Evolutionary conservation across 345 rosid species (phyloP).

Genomic region (Linum tenue): DNA sequence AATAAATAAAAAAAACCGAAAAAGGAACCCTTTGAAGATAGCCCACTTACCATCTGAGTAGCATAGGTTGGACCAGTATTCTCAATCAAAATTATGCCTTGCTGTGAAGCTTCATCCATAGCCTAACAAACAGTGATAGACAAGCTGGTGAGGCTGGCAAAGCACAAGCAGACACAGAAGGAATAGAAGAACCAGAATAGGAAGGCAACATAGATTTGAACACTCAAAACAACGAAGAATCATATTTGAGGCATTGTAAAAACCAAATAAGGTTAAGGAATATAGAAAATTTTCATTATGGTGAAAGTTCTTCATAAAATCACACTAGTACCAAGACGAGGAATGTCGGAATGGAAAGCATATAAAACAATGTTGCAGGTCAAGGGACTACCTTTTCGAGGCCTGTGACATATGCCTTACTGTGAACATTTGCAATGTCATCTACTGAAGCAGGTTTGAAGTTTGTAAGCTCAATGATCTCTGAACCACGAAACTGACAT

Average conservation of each 20-base stretch:
- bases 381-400: slow-evolving; percentile 63
- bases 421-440: slow-evolving; percentile 68
- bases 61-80: slow-evolving; percentile 95
- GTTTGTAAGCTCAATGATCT: slow-evolving; percentile 52
- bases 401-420: slow-evolving; percentile 65
- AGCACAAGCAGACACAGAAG: not conserved
- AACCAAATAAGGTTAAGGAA: not conserved
- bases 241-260: too few species aligned
- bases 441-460: slow-evolving; percentile 69
- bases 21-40: not conserved
- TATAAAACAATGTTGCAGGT: not conserved
- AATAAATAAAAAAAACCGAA: not conserved
- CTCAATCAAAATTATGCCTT: slow-evolving; percentile 68
- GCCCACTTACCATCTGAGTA: slow-evolving; percentile 56
- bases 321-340: not conserved
- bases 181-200: not conserved
- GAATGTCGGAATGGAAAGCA: not conserved
- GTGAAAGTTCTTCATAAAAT: not conserved
- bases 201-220: not conserved
- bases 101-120: slow-evolving; percentile 60
- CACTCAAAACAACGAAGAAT: too few species aligned
- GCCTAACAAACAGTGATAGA: slow-evolving; percentile 35
- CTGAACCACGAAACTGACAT: slow-evolving; percentile 61
- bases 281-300: not conserved
- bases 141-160: not conserved